Evolutionary conservation across 2,329 filamentous ascomycete species (phyloP).

Genomic region (Lomentospora prolificans): DNA sequence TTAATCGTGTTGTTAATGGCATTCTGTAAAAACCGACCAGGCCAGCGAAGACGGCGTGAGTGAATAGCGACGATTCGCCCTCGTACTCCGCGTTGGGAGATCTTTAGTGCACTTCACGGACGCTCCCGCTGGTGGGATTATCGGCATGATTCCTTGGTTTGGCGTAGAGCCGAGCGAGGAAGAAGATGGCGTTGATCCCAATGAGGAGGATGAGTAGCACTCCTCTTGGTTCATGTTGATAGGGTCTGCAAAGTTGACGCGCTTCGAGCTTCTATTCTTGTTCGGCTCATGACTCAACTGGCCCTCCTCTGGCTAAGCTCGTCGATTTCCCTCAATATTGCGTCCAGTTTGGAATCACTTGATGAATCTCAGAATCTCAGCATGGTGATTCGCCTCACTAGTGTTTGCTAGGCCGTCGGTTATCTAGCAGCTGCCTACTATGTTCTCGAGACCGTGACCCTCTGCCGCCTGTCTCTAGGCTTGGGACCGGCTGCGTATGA

Average conservation of each 20-base stretch:
- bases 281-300: slow-evolving; percentile 7
- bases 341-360: slow-evolving; percentile 13
- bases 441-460: slow-evolving; percentile 13
- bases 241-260: neutral
- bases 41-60: slow-evolving; percentile 31
- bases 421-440: slow-evolving; percentile 10
- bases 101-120: slow-evolving; percentile 1
- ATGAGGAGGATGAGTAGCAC: slow-evolving; percentile 2
- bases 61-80: slow-evolving; percentile 33
- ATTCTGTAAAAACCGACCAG: slow-evolving; percentile 15
- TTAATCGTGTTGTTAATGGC: slow-evolving; percentile 13
- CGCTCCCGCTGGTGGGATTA: neutral
- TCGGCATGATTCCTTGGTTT: neutral
- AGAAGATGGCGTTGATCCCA: slow-evolving; percentile 9
- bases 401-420: neutral
- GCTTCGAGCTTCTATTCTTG: neutral
- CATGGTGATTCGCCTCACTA: slow-evolving; percentile 7
- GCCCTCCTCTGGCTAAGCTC: slow-evolving; percentile 10
- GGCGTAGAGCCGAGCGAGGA: neutral
- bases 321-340: slow-evolving; percentile 12
- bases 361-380: slow-evolving; percentile 8
- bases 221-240: neutral
- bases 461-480: slow-evolving; percentile 11
- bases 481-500: slow-evolving; percentile 17
- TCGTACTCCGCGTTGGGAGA: slow-evolving; percentile 12